phyloP scores from a whole-genome alignment of 2,329 filamentous ascomycete species.

The Dactylonectria macrodidyma region DNA sequence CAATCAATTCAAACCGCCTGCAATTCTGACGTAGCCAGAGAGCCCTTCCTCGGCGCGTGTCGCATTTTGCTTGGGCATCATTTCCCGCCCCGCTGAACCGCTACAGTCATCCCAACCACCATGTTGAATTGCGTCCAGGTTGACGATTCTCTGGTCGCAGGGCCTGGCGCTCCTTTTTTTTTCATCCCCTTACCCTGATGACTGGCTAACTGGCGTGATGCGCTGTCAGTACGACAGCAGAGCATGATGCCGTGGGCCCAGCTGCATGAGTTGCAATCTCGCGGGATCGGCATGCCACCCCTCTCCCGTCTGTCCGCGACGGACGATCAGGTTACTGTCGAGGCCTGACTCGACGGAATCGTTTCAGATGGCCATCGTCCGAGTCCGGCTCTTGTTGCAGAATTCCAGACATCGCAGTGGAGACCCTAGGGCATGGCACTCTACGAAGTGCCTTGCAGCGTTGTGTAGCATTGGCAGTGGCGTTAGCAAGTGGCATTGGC shows the following conservation, averaged over 20 bases:
- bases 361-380: conserved; percentile 30
- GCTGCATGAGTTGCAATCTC: conserved; percentile 46
- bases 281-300: conserved; percentile 24
- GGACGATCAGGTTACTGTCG: conserved; percentile 17
- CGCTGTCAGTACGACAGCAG: conserved; percentile 45
- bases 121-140: conserved; percentile 9
- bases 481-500: conserved; percentile 11
- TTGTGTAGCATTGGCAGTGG: conserved; percentile 15
- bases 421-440: conserved; percentile 16
- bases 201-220: conserved; percentile 36
- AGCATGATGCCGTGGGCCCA: conserved; percentile 45
- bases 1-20: conserved; percentile 17
- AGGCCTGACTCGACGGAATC: conserved; percentile 20
- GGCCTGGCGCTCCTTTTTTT: conserved; percentile 10
- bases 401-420: conserved; percentile 15
- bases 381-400: conserved; percentile 31
- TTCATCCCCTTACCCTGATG: conserved; percentile 23
- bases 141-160: background rate
- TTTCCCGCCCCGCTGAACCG: conserved; percentile 20
- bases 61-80: conserved; percentile 28
- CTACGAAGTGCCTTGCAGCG: conserved; percentile 8
- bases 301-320: conserved; percentile 18
- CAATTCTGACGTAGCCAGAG: conserved; percentile 29
- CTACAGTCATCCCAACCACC: conserved; percentile 6
- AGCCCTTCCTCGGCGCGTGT: conserved; percentile 22